Conservation (phyloP, 2,329 filamentous ascomycete species). For the Colletotrichum sp. region DNA sequence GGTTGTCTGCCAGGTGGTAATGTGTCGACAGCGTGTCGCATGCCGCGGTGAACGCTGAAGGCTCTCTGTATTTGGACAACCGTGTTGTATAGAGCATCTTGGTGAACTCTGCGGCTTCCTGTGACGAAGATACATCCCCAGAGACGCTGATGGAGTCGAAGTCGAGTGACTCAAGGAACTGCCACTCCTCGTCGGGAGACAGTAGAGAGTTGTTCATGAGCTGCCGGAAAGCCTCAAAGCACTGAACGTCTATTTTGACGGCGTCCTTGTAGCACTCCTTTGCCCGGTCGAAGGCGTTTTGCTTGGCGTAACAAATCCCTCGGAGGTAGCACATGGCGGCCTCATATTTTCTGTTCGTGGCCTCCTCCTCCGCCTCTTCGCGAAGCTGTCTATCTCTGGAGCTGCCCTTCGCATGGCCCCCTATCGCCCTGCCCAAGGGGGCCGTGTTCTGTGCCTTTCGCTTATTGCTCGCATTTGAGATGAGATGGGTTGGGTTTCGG, state of each 20-base stretch:
- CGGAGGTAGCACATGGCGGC: conserved; percentile 97
- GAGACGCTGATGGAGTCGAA: conserved; percentile 80
- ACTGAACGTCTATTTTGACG: conserved; percentile 95
- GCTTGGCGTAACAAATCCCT: conserved; percentile 93
- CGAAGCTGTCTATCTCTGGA: conserved; percentile 39
- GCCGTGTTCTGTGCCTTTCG: conserved; percentile 75
- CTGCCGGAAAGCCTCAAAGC: conserved; percentile 97
- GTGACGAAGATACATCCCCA: conserved; percentile 69
- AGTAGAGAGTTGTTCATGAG: conserved; percentile 96
- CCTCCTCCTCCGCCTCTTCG: conserved; percentile 63
- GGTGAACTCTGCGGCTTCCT: conserved; percentile 92
- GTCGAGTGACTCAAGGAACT: conserved; percentile 85
- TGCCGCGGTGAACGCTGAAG: conserved; percentile 79
- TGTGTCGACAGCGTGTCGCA: conserved; percentile 92
- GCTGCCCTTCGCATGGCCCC: conserved; percentile 12
- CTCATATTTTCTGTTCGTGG: conserved; percentile 81
- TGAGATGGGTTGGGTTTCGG: conserved; percentile 89
- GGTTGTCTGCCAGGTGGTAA: conserved; percentile 84
- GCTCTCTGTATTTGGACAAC: conserved; percentile 93
- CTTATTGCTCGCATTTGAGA: conserved; percentile 65
- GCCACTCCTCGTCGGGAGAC: conserved; percentile 86
- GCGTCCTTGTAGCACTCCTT: conserved; percentile 99
- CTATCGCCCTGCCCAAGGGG: conserved; percentile 39
- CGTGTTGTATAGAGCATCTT: conserved; percentile 96
- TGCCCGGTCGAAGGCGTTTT: conserved; percentile 95